Percentiles rank a stretch among this genome's conserved stretches.
phyloP scores from a whole-genome alignment of 2,329 filamentous ascomycete species.

The Juglanconis oblonga region DNA sequence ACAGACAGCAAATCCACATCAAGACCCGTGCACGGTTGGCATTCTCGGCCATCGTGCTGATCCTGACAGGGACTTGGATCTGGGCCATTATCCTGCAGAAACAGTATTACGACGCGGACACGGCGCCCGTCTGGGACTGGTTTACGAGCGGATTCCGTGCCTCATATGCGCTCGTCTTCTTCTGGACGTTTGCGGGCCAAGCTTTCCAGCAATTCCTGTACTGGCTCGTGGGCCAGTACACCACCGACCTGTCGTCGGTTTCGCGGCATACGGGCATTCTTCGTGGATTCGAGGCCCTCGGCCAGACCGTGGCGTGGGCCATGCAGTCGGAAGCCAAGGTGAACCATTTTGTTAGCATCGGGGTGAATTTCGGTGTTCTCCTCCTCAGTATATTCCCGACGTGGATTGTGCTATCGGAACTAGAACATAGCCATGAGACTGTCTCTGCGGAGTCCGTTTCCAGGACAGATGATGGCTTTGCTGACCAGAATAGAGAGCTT shows the following conservation, averaged over 20 bases:
- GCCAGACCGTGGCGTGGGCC: slow-evolving; percentile 32
- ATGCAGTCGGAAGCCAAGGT: slow-evolving; percentile 30
- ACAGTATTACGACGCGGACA: slow-evolving; percentile 26
- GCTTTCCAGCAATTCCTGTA: slow-evolving; percentile 32
- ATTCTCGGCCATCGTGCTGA: slow-evolving; percentile 24
- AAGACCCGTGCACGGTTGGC: slow-evolving; percentile 26
- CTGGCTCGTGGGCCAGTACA: slow-evolving; percentile 31
- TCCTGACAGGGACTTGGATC: slow-evolving; percentile 30
- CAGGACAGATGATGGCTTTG: neutral
- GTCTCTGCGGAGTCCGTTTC: neutral
- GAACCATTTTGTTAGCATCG: slow-evolving; percentile 31
- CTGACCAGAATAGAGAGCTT: neutral
- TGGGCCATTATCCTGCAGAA: slow-evolving; percentile 30
- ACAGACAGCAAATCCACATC: slow-evolving; percentile 28
- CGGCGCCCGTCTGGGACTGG: slow-evolving; percentile 30
- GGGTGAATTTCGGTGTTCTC: slow-evolving; percentile 29
- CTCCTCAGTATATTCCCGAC: slow-evolving; percentile 28
- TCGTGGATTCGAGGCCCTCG: slow-evolving; percentile 29
- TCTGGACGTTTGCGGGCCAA: slow-evolving; percentile 57
- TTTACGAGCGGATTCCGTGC: slow-evolving; percentile 52
- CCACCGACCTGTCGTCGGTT: slow-evolving; percentile 28
- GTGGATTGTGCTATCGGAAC: slow-evolving; percentile 29
- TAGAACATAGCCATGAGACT: slow-evolving; percentile 27
- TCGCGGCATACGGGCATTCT: slow-evolving; percentile 30
- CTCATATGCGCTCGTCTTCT: slow-evolving; percentile 61